Conservation (phyloP, 306 rosid genomes). For the Datisca glomerata region DNA sequence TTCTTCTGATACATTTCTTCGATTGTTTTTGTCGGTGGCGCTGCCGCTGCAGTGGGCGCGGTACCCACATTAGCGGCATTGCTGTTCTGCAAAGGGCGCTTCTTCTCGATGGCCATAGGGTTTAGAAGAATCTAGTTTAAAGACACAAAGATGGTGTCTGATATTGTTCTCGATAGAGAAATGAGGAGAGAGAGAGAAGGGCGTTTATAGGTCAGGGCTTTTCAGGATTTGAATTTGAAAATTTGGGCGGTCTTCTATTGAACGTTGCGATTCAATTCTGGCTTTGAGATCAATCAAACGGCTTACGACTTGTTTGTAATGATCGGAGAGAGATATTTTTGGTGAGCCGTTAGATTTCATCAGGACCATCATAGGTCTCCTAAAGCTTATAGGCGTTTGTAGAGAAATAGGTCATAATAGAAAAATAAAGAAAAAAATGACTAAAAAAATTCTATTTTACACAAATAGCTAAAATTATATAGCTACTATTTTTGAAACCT, state of each 20-base stretch:
- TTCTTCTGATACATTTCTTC: constrained; percentile 91
- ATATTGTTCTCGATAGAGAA: neutral
- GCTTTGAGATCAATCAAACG: no score
- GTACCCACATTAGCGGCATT: constrained; percentile 42
- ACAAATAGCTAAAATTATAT: no score
- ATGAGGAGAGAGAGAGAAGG: constrained; percentile 1
- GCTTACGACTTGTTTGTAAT: no score
- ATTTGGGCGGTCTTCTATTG: constrained; percentile 3
- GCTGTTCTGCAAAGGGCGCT: constrained; percentile 59
- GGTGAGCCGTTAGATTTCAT: no score
- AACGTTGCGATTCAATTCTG: no score
- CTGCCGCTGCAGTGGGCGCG: neutral
- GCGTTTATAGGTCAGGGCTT: neutral
- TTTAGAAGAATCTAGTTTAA: neutral
- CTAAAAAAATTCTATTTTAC: no score
- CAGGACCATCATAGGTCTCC: no score
- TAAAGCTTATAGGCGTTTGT: no score
- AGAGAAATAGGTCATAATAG: no score
- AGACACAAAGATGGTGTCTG: constrained; percentile 24
- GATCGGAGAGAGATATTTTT: no score
- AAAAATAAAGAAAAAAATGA: no score
- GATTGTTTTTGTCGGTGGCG: constrained; percentile 34
- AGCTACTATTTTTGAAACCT: no score
- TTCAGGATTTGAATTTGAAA: constrained; percentile 6
- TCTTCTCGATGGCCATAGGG: constrained; percentile 45